A percentile compares a stretch with the other conserved stretches of the same genome.
Evolutionary conservation across 2,329 filamentous ascomycete species (phyloP).

Genomic region (Pseudocercospora crystallina): DNA sequence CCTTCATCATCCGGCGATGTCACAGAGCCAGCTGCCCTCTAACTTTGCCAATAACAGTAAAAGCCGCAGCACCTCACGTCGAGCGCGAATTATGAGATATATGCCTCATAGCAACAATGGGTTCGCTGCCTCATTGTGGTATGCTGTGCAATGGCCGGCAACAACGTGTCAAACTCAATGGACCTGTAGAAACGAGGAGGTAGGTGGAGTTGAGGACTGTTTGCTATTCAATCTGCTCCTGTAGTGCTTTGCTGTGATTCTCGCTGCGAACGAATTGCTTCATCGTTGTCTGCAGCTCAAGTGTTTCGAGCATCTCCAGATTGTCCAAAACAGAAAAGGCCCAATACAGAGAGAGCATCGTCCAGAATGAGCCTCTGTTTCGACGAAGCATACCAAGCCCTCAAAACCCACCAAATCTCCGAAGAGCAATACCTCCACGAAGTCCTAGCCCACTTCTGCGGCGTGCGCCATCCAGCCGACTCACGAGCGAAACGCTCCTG

Average conservation of each 20-base stretch:
- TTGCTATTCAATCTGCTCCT: not conserved
- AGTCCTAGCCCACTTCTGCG: slow-evolving; percentile 18
- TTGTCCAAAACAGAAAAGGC: not conserved
- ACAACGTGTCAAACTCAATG: no score
- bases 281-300: no score
- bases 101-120: slow-evolving; percentile 8
- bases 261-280: no score
- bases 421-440: slow-evolving; percentile 18
- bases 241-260: not conserved
- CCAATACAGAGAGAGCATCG: not conserved
- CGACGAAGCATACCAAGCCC: slow-evolving; percentile 21
- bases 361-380: slow-evolving; percentile 20
- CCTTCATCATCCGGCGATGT: no score
- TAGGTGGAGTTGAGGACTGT: no score
- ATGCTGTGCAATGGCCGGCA: no score
- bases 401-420: slow-evolving; percentile 12
- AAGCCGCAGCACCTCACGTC: not conserved
- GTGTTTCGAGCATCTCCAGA: no score
- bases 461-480: slow-evolving; percentile 15
- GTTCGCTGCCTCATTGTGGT: no score
- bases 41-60: not conserved
- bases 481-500: slow-evolving; percentile 12
- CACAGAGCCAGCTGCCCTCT: not conserved
- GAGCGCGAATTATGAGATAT: slow-evolving; percentile 10
- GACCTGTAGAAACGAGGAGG: no score